These are phyloP conservation scores for Lepraria neglecta DNA, from an alignment of 495 filamentous ascomycete genomes.

Conservation along the genomic window DNA sequence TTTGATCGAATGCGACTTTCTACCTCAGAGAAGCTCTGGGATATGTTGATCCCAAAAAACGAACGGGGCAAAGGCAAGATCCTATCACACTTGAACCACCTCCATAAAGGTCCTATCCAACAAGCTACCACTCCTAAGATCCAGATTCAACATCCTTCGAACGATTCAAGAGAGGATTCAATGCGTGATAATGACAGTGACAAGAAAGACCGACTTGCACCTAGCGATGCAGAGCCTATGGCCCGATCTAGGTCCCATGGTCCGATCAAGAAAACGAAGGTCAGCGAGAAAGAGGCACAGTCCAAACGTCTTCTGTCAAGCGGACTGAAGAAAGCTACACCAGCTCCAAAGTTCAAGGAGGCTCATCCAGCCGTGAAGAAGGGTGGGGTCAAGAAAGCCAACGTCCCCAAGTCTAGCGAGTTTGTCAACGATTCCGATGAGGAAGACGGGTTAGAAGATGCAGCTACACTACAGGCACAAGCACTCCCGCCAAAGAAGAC, in stretches of 20 bases:
- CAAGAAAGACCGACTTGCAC: slow-evolving; percentile 38
- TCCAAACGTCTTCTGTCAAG: slow-evolving; percentile 57
- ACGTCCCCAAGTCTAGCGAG: slow-evolving; percentile 63
- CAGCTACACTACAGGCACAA: slow-evolving; percentile 37
- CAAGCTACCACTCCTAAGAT: slow-evolving; percentile 50
- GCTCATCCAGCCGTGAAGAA: slow-evolving; percentile 39
- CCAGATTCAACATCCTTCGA: slow-evolving; percentile 47
- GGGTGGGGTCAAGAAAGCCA: slow-evolving; percentile 46
- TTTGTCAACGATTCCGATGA: slow-evolving; percentile 72
- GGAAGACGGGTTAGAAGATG: slow-evolving; percentile 53
- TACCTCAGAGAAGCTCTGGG: slow-evolving; percentile 69
- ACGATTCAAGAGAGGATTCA: slow-evolving; percentile 39
- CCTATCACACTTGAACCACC: slow-evolving; percentile 65
- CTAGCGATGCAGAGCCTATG: slow-evolving; percentile 46
- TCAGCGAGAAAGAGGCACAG: slow-evolving; percentile 54
- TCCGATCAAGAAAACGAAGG: slow-evolving; percentile 51
- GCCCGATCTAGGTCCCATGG: slow-evolving; percentile 49
- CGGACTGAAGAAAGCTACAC: slow-evolving; percentile 40
- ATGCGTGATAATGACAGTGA: slow-evolving; percentile 51
- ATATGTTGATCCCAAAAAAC: slow-evolving; percentile 63
- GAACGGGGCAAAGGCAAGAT: slow-evolving; percentile 76
- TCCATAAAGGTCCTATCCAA: slow-evolving; percentile 52
- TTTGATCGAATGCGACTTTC: slow-evolving; percentile 76
- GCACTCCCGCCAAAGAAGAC: slow-evolving; percentile 29
- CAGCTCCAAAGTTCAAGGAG: slow-evolving; percentile 44